Evolutionary conservation across 2,329 filamentous ascomycete species (phyloP).

Genomic region (Monilinia aucupariae): DNA sequence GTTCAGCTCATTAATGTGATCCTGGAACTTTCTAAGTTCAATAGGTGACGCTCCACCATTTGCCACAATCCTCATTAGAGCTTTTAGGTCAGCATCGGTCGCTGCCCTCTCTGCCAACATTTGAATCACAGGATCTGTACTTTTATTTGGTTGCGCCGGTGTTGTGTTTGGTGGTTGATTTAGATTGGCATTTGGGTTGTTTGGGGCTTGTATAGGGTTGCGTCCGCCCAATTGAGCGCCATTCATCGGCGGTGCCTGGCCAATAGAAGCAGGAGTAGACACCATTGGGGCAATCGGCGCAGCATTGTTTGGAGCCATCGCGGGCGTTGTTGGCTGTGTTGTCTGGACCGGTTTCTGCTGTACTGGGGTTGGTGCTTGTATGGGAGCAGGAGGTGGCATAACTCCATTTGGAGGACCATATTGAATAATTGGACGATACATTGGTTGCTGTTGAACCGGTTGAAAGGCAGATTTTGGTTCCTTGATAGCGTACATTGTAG

Average conservation of each 20-base stretch:
- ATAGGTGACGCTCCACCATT: slow-evolving; percentile 65
- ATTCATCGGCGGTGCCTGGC: not conserved
- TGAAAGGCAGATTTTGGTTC: slow-evolving; percentile 41
- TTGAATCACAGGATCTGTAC: slow-evolving; percentile 73
- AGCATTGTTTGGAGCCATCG: slow-evolving; percentile 19
- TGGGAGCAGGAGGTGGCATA: slow-evolving; percentile 52
- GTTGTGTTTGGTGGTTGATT: slow-evolving; percentile 10
- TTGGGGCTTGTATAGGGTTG: not conserved
- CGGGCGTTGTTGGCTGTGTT: slow-evolving; percentile 19
- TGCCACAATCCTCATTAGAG: slow-evolving; percentile 78
- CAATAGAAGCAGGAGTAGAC: not conserved
- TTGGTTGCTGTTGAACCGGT: slow-evolving; percentile 34
- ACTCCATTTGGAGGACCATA: slow-evolving; percentile 59
- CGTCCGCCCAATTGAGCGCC: not conserved
- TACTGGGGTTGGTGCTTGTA: slow-evolving; percentile 35
- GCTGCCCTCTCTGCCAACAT: slow-evolving; percentile 71
- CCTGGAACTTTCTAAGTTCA: slow-evolving; percentile 71
- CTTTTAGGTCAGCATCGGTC: slow-evolving; percentile 64
- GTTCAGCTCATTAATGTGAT: slow-evolving; percentile 73
- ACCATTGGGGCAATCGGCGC: not conserved
- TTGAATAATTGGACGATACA: slow-evolving; percentile 54
- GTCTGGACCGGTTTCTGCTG: slow-evolving; percentile 32
- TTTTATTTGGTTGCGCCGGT: slow-evolving; percentile 31
- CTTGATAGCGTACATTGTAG: slow-evolving; percentile 66
- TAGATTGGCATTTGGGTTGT: slow-evolving; percentile 6